Conservation (phyloP, 2,329 filamentous ascomycete species). For the Fusarium hainanense region DNA sequence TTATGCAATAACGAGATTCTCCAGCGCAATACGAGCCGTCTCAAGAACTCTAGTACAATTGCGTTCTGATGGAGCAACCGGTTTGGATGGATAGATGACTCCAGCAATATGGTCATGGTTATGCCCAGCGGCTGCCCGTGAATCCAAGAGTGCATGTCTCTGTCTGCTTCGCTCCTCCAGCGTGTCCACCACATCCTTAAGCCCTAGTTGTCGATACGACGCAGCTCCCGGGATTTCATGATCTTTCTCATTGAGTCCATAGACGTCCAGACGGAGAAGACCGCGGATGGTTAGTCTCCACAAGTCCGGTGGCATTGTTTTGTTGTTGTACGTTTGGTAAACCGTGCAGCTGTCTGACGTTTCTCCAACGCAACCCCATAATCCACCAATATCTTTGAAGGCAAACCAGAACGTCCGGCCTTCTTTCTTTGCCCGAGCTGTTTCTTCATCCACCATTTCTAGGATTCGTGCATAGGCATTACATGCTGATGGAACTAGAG, state of each 20-base stretch:
- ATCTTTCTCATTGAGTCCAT: slow-evolving; percentile 57
- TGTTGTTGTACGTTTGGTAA: slow-evolving; percentile 52
- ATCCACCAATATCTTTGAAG: slow-evolving; percentile 60
- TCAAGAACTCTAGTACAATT: slow-evolving; percentile 64
- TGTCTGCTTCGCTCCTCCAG: slow-evolving; percentile 63
- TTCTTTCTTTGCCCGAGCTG: slow-evolving; percentile 56
- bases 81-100: slow-evolving; percentile 40
- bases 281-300: slow-evolving; percentile 67
- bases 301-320: slow-evolving; percentile 61
- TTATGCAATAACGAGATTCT: slow-evolving; percentile 65
- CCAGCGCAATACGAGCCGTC: slow-evolving; percentile 64
- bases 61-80: slow-evolving; percentile 50
- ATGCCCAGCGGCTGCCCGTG: slow-evolving; percentile 55
- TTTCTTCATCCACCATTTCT: slow-evolving; percentile 64
- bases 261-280: slow-evolving; percentile 67
- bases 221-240: slow-evolving; percentile 21
- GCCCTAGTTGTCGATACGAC: slow-evolving; percentile 56
- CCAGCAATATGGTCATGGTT: slow-evolving; percentile 41
- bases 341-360: slow-evolving; percentile 44
- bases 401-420: slow-evolving; percentile 58
- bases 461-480: slow-evolving; percentile 68
- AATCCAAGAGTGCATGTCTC: slow-evolving; percentile 63
- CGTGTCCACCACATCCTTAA: slow-evolving; percentile 64
- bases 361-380: slow-evolving; percentile 55
- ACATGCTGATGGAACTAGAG: slow-evolving; percentile 67